Evolutionary conservation across 2,329 filamentous ascomycete genomes (phyloP).

Genomic region (Sporothrix humicola): DNA sequence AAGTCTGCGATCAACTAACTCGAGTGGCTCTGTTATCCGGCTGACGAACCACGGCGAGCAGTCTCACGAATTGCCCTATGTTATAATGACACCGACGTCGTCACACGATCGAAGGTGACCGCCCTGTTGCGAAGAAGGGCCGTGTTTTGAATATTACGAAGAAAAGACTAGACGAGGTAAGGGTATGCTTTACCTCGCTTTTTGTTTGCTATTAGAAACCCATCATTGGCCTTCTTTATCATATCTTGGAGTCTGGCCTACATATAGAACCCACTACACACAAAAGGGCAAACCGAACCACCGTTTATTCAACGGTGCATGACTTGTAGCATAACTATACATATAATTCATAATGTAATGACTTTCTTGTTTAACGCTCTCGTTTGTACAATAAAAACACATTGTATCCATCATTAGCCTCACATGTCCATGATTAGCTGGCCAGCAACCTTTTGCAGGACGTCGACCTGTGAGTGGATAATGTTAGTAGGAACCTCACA

Average conservation of each 20-base stretch:
- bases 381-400: neutral
- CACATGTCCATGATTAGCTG: constrained; percentile 87
- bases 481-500: neutral
- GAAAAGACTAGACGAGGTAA: neutral
- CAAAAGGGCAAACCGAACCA: neutral
- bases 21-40: constrained; percentile 55
- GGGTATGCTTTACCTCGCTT: too few species aligned
- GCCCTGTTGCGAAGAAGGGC: neutral
- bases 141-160: neutral
- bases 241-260: neutral
- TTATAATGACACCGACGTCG: constrained; percentile 40
- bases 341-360: constrained; percentile 29
- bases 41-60: constrained; percentile 49
- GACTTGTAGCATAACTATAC: constrained; percentile 27
- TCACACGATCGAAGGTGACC: neutral
- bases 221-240: too few species aligned
- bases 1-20: constrained; percentile 49
- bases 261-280: neutral
- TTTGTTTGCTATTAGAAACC: neutral
- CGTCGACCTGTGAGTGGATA: constrained; percentile 67
- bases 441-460: constrained; percentile 85
- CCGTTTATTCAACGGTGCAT: neutral
- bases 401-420: constrained; percentile 36
- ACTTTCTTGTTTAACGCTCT: neutral
- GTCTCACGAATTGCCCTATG: constrained; percentile 47